Evolutionary conservation across 2,329 filamentous ascomycete genomes (phyloP).

Genomic region (Fusarium sulawesiense): DNA sequence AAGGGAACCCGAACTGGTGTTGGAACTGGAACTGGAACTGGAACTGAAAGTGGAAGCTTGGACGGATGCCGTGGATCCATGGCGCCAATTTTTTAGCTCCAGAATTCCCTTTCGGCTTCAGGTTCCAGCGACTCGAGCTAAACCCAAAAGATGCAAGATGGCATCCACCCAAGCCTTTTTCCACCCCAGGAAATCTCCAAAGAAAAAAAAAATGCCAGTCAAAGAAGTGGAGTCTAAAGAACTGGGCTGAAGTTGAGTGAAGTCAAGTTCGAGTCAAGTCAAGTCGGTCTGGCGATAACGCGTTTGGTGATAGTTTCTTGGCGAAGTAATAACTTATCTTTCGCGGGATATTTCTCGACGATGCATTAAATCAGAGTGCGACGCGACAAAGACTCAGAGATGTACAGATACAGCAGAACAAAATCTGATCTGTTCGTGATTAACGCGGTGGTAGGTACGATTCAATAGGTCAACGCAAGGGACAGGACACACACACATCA

Average conservation of each 20-base stretch:
- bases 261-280: not conserved
- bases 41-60: conserved; percentile 43
- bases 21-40: not conserved
- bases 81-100: conserved; percentile 52
- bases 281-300: conserved; percentile 13
- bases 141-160: not conserved
- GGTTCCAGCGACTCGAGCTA: conserved; percentile 16
- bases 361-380: conserved; percentile 5
- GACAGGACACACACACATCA: conserved; percentile 10
- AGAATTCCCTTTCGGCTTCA: conserved; percentile 45
- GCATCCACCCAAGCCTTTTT: conserved; percentile 37
- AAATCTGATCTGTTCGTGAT: conserved; percentile 10
- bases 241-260: not conserved
- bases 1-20: conserved; percentile 23
- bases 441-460: conserved; percentile 13
- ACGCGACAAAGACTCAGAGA: not conserved
- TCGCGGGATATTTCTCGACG: not conserved
- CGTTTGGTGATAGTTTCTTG: not conserved
- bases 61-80: conserved; percentile 49
- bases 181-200: conserved; percentile 46
- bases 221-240: conserved; percentile 19
- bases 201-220: conserved; percentile 35
- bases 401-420: not conserved
- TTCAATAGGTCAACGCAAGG: conserved; percentile 19
- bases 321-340: not conserved